Evolutionary conservation across 2,329 filamentous ascomycete species (phyloP).

Genomic region (Amauroascus verrucosus): DNA sequence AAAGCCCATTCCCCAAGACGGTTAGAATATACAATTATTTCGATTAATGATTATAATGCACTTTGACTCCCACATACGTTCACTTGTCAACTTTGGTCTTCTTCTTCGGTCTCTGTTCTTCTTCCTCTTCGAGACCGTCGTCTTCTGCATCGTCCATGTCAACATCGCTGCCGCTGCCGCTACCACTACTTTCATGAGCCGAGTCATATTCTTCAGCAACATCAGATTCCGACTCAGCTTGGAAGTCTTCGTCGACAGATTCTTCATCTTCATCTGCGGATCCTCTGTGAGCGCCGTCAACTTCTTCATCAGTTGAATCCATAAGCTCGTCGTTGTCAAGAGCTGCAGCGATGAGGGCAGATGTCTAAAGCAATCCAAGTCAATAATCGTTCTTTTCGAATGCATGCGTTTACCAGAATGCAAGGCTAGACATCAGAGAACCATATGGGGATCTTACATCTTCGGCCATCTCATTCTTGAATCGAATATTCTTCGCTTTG

Average conservation of each 20-base stretch:
- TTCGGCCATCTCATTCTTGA: slow-evolving; percentile 98
- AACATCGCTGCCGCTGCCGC: slow-evolving; percentile 47
- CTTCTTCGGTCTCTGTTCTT: slow-evolving; percentile 52
- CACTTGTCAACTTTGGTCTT: slow-evolving; percentile 45
- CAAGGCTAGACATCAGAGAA: slow-evolving; percentile 6
- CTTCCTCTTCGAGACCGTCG: slow-evolving; percentile 34
- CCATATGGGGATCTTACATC: no score
- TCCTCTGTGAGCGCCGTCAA: slow-evolving; percentile 63
- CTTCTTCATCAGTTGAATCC: slow-evolving; percentile 73
- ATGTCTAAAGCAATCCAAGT: slow-evolving; percentile 32
- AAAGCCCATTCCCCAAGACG: neutral
- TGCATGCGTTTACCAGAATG: neutral
- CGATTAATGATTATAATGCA: neutral
- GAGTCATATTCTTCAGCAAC: slow-evolving; percentile 95
- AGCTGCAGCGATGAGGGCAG: slow-evolving; percentile 61
- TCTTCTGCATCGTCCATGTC: slow-evolving; percentile 43
- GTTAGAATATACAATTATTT: neutral
- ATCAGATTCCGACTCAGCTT: slow-evolving; percentile 82
- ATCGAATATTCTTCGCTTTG: slow-evolving; percentile 85
- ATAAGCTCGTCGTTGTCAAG: slow-evolving; percentile 74
- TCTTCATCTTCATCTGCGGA: slow-evolving; percentile 95
- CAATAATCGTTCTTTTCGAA: slow-evolving; percentile 19
- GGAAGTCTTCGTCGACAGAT: slow-evolving; percentile 91
- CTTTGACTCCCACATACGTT: neutral
- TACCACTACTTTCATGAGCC: slow-evolving; percentile 74